Base-by-base conservation (phyloP, 164 flowering plant species). In the Nymphaea thermarum region DNA sequence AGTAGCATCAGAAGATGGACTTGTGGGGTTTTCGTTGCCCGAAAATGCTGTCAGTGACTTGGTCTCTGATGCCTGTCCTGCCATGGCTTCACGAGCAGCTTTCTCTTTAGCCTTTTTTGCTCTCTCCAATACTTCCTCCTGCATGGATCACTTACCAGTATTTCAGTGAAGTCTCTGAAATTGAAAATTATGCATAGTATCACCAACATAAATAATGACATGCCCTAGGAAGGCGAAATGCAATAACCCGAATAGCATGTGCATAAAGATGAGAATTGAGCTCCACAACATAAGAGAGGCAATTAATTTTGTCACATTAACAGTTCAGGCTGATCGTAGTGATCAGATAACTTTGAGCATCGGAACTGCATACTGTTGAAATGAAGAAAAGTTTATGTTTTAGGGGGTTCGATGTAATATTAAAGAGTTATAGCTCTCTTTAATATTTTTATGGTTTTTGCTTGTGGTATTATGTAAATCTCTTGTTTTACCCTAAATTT, bases 71-170 rank as follows among this genome's bases (percentile, higher is more conserved):
- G 75, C 77, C 43, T 71, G 75, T 60, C 69, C 65, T 68, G 70
- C 79, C 73, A 73, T 43, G 60, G 79, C 69, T 73, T 76, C 79
- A 16, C 72, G 77, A 65, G 81, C 75, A 6, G 77, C 75, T 68
- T 73, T 76, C 65, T 71, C 81, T 66, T 79, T 79, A 4, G 77
- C 70, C 51, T 68, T 64, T 72, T 70, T 74, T 62, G 96, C 96
- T 76, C 84, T 87, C 71, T 86, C 88, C 25, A 86, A 62, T 66
- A 90, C 93, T 25, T 87, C 93, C 64, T 88, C 91, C 96, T 90
- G 83, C 77, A 74, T 42, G 42, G 25, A 53, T 43, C 60, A 44
- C 36, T 2, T 4, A 14, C 55, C 55, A 47, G 12, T 14, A 6
- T 47, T 14, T 47, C 64, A 61, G 36, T 61, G 15, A 61, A 16